Evolutionary conservation across 140 eudicot species (phyloP), one percentile per base, ranked within the genome.

Genomic region (Senecio squalidus): DNA sequence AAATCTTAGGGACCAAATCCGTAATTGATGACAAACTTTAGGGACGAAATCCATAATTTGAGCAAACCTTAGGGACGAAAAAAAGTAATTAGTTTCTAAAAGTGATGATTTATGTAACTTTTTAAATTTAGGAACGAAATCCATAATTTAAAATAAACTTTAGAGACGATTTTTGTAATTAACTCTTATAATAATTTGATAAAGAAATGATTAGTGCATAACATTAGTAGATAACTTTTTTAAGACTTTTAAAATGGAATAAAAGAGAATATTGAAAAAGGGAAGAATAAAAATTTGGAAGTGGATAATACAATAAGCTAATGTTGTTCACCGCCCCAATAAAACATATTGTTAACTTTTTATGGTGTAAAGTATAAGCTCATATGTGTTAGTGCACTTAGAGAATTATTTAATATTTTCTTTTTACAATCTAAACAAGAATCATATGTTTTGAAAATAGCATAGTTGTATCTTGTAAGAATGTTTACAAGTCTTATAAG

Each of bases 251-350:
- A 11, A 27, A 33, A 26, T 27, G 63, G 55, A 54, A 66, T 40
- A 4, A 18, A 26, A 10, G 52, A 18, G 18, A 51, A 36, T 51
- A 68, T 17, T 38, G 20, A 30, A 51, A 65, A 56, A 65, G 29
- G 70, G 41, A 5, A 26, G 53, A 36, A 64, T 22, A 64, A 49
- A 22, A 43, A 57, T 55, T 21, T 49, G 75, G 28, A 51, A 50
- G 75, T 60, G 75, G 75, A 66, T 18, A n/a, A 28, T 25, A 66
- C 46, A 34, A 55, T 40, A 58, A 68, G 67, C 59, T 45, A 40
- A 22, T 13, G 6, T 51, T 59, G 55, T 40, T 60, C 69, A 60
- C 75, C 75, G 75, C 69, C 75, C 75, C 75, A 69, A 43, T 69
- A 60, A 6, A 60, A 6, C 24, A 54, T 52, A 41, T 54, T 10